These are phyloP conservation scores for Nannizziopsis barbatae DNA, from an alignment of 2,329 filamentous ascomycete species.

Conservation along the genomic window DNA sequence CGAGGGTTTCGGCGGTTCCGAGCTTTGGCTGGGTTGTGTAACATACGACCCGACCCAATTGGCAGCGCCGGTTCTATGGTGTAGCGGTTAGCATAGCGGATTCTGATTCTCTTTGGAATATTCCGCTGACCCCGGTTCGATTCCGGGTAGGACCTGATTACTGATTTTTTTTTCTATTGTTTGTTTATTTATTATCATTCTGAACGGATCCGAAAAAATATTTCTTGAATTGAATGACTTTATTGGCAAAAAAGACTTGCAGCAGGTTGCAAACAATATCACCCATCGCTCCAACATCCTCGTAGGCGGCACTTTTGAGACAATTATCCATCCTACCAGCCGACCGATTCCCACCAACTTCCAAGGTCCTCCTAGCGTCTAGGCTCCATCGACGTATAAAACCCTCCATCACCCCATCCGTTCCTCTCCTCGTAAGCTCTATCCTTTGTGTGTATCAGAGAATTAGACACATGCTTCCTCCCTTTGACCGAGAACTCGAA, in stretches of 20 bases:
- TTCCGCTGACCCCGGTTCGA: slow-evolving; percentile 11
- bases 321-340: no score
- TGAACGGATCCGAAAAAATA: no score
- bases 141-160: slow-evolving; percentile 9
- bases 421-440: background rate
- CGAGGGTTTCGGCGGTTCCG: no score
- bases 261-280: no score
- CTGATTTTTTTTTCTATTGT: background rate
- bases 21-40: no score
- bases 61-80: slow-evolving; percentile 6
- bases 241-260: no score
- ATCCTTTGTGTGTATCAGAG: background rate
- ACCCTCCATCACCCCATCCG: background rate
- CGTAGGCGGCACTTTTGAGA: no score
- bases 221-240: no score
- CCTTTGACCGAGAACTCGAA: background rate
- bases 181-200: background rate
- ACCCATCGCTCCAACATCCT: no score
- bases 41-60: no score
- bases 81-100: slow-evolving; percentile 10
- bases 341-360: background rate
- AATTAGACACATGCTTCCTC: slow-evolving; percentile 3
- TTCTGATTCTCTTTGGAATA: slow-evolving; percentile 1
- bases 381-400: background rate
- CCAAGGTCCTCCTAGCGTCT: background rate